Conservation (phyloP, 768 basidiomycete genomes). For the Tulasnella sp. region DNA sequence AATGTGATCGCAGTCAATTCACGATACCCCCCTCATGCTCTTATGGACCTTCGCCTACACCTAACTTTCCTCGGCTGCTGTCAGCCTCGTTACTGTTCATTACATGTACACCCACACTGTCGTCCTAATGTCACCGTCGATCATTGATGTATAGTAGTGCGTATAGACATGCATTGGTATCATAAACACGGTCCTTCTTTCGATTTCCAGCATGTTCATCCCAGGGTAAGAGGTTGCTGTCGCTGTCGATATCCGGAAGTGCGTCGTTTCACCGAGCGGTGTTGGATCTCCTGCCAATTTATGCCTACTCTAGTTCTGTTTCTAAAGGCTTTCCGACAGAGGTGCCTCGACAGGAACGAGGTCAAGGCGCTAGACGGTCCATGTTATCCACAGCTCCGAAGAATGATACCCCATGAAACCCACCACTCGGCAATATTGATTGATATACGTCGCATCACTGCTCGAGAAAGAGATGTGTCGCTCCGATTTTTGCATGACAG, state of each 20-base stretch:
- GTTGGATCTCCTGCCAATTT: background rate
- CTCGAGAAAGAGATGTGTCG: background rate
- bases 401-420: background rate
- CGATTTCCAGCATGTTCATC: background rate
- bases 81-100: background rate
- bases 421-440: background rate
- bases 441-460: background rate
- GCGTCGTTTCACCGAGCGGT: background rate
- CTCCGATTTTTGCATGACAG: background rate
- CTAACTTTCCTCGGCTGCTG: background rate
- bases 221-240: background rate
- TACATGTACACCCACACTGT: background rate
- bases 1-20: background rate
- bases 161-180: background rate
- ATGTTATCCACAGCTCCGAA: background rate
- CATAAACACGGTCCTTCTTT: background rate
- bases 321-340: background rate
- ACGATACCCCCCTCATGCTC: background rate
- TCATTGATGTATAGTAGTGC: background rate
- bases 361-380: background rate
- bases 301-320: background rate
- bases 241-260: background rate
- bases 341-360: background rate
- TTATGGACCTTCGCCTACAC: background rate
- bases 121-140: background rate